Evolutionary conservation across 2,329 filamentous ascomycete genomes (phyloP).

Genomic region (Ophiobolus disseminans): DNA sequence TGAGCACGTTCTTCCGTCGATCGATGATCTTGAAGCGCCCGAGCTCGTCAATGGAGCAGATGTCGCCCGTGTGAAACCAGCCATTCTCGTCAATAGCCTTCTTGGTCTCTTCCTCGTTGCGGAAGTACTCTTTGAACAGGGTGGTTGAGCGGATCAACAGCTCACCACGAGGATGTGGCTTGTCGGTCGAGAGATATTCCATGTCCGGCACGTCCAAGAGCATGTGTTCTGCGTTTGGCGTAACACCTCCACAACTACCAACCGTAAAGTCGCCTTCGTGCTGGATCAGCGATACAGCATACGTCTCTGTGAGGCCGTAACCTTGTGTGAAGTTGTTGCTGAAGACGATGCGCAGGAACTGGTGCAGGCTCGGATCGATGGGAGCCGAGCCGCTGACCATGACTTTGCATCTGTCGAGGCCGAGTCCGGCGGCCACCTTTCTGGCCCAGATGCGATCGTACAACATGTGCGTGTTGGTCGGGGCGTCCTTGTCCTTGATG

Average conservation of each 20-base stretch:
- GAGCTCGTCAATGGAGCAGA: conserved; percentile 81
- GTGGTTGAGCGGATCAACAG: conserved; percentile 81
- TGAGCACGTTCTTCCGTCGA: conserved; percentile 98
- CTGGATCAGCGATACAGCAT: conserved; percentile 78
- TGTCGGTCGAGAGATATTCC: conserved; percentile 88
- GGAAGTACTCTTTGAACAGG: conserved; percentile 87
- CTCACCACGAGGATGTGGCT: conserved; percentile 89
- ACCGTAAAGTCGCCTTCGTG: conserved; percentile 71
- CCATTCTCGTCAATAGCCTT: conserved; percentile 85
- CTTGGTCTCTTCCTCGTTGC: conserved; percentile 84
- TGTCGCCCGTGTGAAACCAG: conserved; percentile 97
- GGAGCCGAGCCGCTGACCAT: conserved; percentile 92
- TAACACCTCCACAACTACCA: conserved; percentile 82
- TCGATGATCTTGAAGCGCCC: conserved; percentile 94
- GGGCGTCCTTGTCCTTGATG: conserved; percentile 74
- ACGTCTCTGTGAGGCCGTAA: conserved; percentile 93
- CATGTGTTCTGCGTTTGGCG: conserved; percentile 74
- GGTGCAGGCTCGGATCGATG: conserved; percentile 84
- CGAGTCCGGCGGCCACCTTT: conserved; percentile 84
- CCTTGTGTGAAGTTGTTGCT: conserved; percentile 82
- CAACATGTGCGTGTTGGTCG: conserved; percentile 78
- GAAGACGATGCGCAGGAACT: conserved; percentile 86
- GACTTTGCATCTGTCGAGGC: conserved; percentile 73
- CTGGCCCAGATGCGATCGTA: conserved; percentile 90
- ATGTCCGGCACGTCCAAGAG: conserved; percentile 88